phyloP scores from a whole-genome alignment of 805 yeast genomes.

The Yamadazyma nakazawae region DNA sequence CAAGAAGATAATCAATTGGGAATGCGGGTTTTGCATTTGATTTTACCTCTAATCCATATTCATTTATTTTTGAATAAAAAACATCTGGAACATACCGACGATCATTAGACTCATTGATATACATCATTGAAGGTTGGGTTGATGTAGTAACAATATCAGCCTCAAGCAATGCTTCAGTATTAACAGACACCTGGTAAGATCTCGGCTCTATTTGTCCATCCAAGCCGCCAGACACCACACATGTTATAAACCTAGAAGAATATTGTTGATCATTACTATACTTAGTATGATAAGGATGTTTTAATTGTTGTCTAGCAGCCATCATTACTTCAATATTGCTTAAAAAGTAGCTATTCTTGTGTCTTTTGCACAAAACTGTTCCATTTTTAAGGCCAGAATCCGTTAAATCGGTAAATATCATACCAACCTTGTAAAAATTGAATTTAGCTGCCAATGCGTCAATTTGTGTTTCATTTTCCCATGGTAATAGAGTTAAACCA shows the following conservation, averaged over 20 bases:
- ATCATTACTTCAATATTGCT: slow-evolving; percentile 83
- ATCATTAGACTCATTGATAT: slow-evolving; percentile 68
- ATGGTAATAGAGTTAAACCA: slow-evolving; percentile 63
- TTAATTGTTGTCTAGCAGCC: slow-evolving; percentile 75
- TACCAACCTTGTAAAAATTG: slow-evolving; percentile 73
- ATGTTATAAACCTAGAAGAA: slow-evolving; percentile 90
- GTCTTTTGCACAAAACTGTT: slow-evolving; percentile 86
- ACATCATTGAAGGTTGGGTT: slow-evolving; percentile 85
- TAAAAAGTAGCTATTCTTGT: slow-evolving; percentile 83
- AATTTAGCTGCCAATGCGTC: slow-evolving; percentile 52
- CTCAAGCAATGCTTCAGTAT: slow-evolving; percentile 81
- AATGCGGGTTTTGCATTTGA: slow-evolving; percentile 86
- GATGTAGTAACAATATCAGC: slow-evolving; percentile 87
- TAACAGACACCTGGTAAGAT: slow-evolving; percentile 83
- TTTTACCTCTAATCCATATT: slow-evolving; percentile 85
- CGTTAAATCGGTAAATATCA: slow-evolving; percentile 82
- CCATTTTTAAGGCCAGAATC: slow-evolving; percentile 90
- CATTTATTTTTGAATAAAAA: slow-evolving; percentile 78
- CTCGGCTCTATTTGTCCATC: slow-evolving; percentile 87
- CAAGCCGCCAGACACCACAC: slow-evolving; percentile 87
- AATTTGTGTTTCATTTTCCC: slow-evolving; percentile 53
- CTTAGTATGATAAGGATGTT: slow-evolving; percentile 59
- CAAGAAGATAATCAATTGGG: slow-evolving; percentile 86
- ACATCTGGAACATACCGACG: slow-evolving; percentile 92
- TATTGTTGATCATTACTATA: slow-evolving; percentile 62